Percentiles rank a stretch among this genome's conserved stretches.
Evolutionary conservation across 176 grass and related monocot genomes (phyloP).

Genomic region (Triticum dicoccoides): DNA sequence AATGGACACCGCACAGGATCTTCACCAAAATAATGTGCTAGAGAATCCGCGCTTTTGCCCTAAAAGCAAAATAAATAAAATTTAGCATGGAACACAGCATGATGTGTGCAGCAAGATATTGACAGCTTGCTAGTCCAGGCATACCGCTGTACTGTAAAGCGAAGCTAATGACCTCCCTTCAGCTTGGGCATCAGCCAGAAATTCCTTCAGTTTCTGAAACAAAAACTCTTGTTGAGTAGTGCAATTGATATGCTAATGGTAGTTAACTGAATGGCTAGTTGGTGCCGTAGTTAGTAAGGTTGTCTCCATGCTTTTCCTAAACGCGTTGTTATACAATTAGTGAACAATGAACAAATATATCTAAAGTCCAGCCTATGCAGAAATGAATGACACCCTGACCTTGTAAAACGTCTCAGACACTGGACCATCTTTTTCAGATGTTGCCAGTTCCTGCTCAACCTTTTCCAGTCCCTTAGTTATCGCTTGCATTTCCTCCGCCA

Average conservation of each 20-base stretch:
- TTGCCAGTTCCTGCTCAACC: slow-evolving; percentile 78
- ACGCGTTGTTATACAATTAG: background rate
- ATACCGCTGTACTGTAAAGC: slow-evolving; percentile 83
- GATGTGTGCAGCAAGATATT: background rate
- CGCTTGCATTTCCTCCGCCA: slow-evolving; percentile 94
- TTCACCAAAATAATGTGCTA: slow-evolving; percentile 95
- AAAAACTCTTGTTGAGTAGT: slow-evolving; percentile 8
- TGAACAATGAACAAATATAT: background rate
- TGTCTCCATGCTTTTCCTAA: background rate
- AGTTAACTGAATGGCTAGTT: background rate
- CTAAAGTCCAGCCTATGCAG: background rate
- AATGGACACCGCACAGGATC: slow-evolving; percentile 84
- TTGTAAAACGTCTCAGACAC: slow-evolving; percentile 72
- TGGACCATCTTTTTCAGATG: slow-evolving; percentile 66
- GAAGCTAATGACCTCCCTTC: slow-evolving; percentile 81
- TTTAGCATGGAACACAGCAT: slow-evolving; percentile 18
- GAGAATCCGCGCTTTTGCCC: slow-evolving; percentile 83
- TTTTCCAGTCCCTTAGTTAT: slow-evolving; percentile 82
- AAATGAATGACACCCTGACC: slow-evolving; percentile 27
- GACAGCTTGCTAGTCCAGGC: slow-evolving; percentile 12
- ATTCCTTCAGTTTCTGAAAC: slow-evolving; percentile 82
- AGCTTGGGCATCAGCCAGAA: slow-evolving; percentile 81
- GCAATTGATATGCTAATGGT: background rate
- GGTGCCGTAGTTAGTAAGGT: background rate
- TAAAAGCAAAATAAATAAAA: slow-evolving; percentile 33